Evolutionary conservation across 2,329 filamentous ascomycete species (phyloP).

Genomic region (Fusarium sp.): DNA sequence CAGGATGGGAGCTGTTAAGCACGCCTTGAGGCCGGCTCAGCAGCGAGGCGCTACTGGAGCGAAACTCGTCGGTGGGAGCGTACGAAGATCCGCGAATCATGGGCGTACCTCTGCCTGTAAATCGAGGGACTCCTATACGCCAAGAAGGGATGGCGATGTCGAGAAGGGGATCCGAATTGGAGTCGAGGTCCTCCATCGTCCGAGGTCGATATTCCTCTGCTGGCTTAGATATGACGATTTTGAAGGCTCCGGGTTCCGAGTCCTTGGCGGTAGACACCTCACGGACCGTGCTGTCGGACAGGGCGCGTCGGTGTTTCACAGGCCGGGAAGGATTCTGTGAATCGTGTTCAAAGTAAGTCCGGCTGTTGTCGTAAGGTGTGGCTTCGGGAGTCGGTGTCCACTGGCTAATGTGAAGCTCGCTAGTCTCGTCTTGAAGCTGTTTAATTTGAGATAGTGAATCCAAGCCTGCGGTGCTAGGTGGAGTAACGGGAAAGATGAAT

Average conservation of each 20-base stretch:
- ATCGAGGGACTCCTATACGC: slow-evolving; percentile 81
- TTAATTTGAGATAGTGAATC: slow-evolving; percentile 54
- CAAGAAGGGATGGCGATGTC: slow-evolving; percentile 85
- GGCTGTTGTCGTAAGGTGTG: slow-evolving; percentile 50
- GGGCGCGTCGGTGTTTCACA: slow-evolving; percentile 65
- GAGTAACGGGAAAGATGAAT: slow-evolving; percentile 68
- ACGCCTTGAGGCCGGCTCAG: slow-evolving; percentile 50
- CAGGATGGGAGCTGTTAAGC: slow-evolving; percentile 39
- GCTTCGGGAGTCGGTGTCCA: slow-evolving; percentile 56
- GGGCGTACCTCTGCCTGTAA: slow-evolving; percentile 78
- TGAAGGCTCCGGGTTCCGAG: slow-evolving; percentile 74
- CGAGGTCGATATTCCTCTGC: slow-evolving; percentile 67
- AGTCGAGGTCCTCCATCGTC: slow-evolving; percentile 66
- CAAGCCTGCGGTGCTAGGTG: slow-evolving; percentile 66
- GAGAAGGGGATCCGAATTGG: slow-evolving; percentile 62
- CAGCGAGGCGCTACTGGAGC: slow-evolving; percentile 67
- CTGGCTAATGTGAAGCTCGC: slow-evolving; percentile 47
- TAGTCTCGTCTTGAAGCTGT: slow-evolving; percentile 38
- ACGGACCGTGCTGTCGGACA: slow-evolving; percentile 80
- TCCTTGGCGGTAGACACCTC: slow-evolving; percentile 65
- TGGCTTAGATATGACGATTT: slow-evolving; percentile 81
- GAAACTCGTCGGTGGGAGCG: slow-evolving; percentile 75
- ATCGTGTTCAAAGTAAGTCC: slow-evolving; percentile 45
- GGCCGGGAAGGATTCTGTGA: slow-evolving; percentile 35
- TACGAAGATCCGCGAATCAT: slow-evolving; percentile 84